A percentile compares a stretch with the other conserved stretches of the same genome.
phyloP scores from a whole-genome alignment of 768 basidiomycete species.

The Dentipellis fragilis region DNA sequence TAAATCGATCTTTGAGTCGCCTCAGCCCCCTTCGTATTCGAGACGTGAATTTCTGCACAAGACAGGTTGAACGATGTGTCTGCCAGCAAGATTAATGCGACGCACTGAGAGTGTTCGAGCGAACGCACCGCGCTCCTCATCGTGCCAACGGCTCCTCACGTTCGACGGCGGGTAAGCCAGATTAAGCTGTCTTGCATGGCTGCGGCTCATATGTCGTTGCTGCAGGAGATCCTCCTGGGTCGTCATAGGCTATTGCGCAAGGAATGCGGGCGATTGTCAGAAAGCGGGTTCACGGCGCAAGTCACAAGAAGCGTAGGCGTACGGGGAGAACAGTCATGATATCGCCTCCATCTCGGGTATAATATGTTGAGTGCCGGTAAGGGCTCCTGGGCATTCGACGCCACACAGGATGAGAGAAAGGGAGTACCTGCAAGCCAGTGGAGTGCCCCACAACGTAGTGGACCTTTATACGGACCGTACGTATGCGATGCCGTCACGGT shows the following conservation, averaged over 20 bases:
- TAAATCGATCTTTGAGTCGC: slow-evolving; percentile 2
- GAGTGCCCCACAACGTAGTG: no score
- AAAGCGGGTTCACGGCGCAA: neutral
- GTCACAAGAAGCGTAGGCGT: neutral
- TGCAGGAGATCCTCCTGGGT: slow-evolving; percentile 14
- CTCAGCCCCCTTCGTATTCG: slow-evolving; percentile 5
- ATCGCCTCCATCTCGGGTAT: slow-evolving; percentile 1
- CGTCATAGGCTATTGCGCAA: slow-evolving; percentile 8
- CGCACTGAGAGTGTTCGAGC: neutral
- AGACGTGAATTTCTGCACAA: slow-evolving; percentile 7
- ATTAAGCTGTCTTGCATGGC: slow-evolving; percentile 6
- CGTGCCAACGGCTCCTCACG: neutral
- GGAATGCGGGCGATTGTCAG: neutral
- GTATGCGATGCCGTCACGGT: no score
- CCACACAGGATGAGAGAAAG: no score
- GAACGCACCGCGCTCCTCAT: slow-evolving; percentile 2
- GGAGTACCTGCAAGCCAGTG: no score
- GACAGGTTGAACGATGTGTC: neutral
- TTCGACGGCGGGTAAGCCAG: slow-evolving; percentile 6
- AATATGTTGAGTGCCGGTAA: slow-evolving; percentile 2
- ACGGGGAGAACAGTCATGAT: slow-evolving; percentile 3
- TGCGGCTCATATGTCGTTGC: slow-evolving; percentile 8
- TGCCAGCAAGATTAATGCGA: neutral
- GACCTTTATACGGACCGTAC: no score
- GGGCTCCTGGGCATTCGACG: slow-evolving; percentile 1